These are phyloP conservation scores for Coprinellus micaceus DNA, from an alignment of 768 basidiomycete species.

Conservation along the genomic window DNA sequence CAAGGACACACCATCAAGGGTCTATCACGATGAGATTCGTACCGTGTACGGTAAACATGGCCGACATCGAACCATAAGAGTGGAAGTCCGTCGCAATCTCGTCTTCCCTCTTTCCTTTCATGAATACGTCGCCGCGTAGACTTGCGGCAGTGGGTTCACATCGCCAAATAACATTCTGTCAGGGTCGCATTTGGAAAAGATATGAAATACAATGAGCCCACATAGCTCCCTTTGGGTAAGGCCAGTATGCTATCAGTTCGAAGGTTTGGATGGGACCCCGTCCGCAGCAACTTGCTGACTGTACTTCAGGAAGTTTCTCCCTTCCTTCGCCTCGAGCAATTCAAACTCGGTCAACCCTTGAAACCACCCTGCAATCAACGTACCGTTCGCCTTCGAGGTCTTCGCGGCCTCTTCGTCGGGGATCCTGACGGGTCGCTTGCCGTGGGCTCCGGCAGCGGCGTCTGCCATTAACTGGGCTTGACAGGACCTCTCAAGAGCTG, in stretches of 20 bases:
- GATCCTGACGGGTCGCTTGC: constrained; percentile 22
- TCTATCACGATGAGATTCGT: too few species aligned
- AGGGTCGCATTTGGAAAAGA: too few species aligned
- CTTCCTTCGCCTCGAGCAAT: constrained; percentile 31
- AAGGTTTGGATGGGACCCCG: background rate
- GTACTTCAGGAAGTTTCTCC: constrained; percentile 16
- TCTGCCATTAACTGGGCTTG: constrained; percentile 45
- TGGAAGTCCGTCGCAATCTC: too few species aligned
- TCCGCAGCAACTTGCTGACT: background rate
- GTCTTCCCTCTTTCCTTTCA: too few species aligned
- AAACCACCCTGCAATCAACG: constrained; percentile 33
- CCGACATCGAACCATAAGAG: too few species aligned
- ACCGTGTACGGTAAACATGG: too few species aligned
- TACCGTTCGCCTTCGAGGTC: constrained; percentile 24
- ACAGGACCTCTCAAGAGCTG: constrained; percentile 42
- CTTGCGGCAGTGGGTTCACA: too few species aligned
- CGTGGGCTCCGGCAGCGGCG: constrained; percentile 32
- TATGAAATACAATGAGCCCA: too few species aligned
- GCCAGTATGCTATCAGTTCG: background rate
- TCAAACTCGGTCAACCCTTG: constrained; percentile 35
- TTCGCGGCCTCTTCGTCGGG: constrained; percentile 23
- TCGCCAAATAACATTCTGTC: too few species aligned
- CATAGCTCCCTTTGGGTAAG: background rate
- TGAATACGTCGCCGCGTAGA: too few species aligned
- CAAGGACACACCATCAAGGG: background rate